Evolutionary conservation across 164 flowering plant genomes (phyloP), one percentile per base, ranked within the genome.

Genomic region (Berberis thunbergii): DNA sequence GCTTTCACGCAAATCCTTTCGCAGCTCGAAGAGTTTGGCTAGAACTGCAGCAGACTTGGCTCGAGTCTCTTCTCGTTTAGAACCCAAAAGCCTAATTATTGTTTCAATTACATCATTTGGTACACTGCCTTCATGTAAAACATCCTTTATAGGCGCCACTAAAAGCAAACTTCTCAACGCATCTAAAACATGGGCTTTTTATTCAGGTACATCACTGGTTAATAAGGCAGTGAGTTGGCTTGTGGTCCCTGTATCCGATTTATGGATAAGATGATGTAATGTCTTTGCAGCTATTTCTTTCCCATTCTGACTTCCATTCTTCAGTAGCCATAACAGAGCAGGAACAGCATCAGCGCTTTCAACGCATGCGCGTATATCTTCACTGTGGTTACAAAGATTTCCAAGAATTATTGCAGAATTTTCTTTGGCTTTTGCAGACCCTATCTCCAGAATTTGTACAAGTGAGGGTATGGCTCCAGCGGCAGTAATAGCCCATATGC

Each of bases 271-370:
- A 79, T 89, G 96, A 73, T 89, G 89, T 71, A 95, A 73, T 59
- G 99, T 89, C 76, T 82, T 89, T 60, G 96, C 97, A 43, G 99
- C 96, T 69, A 88, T 91, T 73, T 84, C 96, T 76, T 95, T 91
- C 54, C 97, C 99, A 71, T 84, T 83, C 6, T 83, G 41, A 65
- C 96, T 91, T 67, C 99, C 99, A 75, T 91, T 95, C 78, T 95
- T 91, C 71, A 95, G 74, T 7, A 95, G 81, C 97, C 97, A 95
- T 66, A 95, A 73, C 43, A 95, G 73, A 70, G 99, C 97, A 76
- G 99, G 97, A 54, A 95, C 99, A 66, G 97, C 97, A 82, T 91
- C 99, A 69, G 99, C 99, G 78, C 97, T 95, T 79, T 95, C 97
- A 76, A 95, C 99, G 77, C 99, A 95, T 58, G 93, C 97, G 45